Conservation (phyloP, 257 asterid genomes). For the Prunella vulgaris region DNA sequence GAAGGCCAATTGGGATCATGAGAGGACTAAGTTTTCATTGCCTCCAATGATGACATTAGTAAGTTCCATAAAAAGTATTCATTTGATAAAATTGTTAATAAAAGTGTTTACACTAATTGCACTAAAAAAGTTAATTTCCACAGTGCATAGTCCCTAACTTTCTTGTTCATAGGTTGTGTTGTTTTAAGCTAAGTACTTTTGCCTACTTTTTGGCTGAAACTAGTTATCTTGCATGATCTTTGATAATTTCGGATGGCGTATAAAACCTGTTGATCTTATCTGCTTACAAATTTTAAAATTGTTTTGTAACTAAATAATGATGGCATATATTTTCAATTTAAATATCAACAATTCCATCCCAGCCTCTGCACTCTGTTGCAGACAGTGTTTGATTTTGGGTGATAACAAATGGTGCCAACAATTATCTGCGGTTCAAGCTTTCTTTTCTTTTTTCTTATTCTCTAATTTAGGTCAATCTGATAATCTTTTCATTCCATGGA, state of each 20-base stretch:
- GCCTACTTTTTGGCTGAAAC: background rate
- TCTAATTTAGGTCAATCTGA: background rate
- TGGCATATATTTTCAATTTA: background rate
- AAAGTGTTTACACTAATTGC: slow-evolving; percentile 13
- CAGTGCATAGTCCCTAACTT: background rate
- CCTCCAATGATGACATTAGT: slow-evolving; percentile 98
- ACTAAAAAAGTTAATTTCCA: background rate
- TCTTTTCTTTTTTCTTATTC: background rate
- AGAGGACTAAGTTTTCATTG: slow-evolving; percentile 76
- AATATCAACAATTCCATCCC: background rate
- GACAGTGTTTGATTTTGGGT: background rate
- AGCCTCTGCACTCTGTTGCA: slow-evolving; percentile 1
- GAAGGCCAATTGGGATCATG: slow-evolving; percentile 89
- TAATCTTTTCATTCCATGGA: background rate
- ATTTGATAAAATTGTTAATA: slow-evolving; percentile 1
- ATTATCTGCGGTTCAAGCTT: background rate
- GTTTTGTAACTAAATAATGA: background rate
- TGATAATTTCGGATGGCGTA: background rate
- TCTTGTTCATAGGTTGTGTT: no score
- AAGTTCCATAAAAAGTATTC: slow-evolving; percentile 31
- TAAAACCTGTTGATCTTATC: background rate
- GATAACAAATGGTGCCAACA: background rate
- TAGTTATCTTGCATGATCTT: background rate
- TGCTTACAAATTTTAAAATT: no score
- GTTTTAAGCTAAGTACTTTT: background rate